Evolutionary conservation across 352 stramenopile genomes (phyloP).

Genomic region (Pythium pyrilobum): DNA sequence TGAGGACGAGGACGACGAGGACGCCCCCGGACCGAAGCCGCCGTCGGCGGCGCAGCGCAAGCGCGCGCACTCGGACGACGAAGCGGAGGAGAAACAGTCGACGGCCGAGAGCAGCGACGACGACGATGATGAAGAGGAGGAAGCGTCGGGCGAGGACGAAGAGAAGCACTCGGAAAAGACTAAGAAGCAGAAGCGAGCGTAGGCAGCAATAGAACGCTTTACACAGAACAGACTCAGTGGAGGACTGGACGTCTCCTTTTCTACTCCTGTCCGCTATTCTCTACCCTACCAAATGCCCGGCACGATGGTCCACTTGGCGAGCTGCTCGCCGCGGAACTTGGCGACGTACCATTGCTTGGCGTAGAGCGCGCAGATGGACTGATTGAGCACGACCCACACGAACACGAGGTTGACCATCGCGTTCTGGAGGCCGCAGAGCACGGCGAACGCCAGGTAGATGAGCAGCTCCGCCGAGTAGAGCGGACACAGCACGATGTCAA

Average conservation of each 20-base stretch:
- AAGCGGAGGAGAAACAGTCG: conserved; percentile 7
- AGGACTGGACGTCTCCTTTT: not conserved
- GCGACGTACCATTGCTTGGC: conserved; percentile 46
- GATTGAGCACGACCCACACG: conserved; percentile 59
- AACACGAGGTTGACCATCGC: conserved; percentile 41
- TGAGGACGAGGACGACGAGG: conserved; percentile 33
- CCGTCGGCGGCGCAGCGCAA: conserved; percentile 17
- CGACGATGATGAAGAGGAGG: conserved; percentile 1
- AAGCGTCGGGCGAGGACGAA: conserved; percentile 9
- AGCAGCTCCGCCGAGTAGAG: conserved; percentile 63
- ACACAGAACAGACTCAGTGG: conserved; percentile 2
- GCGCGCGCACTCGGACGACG: conserved; percentile 15
- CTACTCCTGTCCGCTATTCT: not conserved
- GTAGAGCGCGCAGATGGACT: conserved; percentile 47
- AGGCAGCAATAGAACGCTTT: not conserved
- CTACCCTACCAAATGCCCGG: conserved; percentile 26
- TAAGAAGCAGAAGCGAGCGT: conserved; percentile 24
- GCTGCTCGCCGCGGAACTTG: conserved; percentile 46
- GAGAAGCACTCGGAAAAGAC: conserved; percentile 16
- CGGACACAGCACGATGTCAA: conserved; percentile 52
- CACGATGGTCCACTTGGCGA: conserved; percentile 17
- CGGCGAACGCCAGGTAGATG: conserved; percentile 47
- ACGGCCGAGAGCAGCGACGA: conserved; percentile 15
- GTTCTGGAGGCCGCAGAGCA: conserved; percentile 34
- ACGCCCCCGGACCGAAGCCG: conserved; percentile 29